Conservation (phyloP, 371 early-diverging fungal species). For the Rhizomucor pusillus region DNA sequence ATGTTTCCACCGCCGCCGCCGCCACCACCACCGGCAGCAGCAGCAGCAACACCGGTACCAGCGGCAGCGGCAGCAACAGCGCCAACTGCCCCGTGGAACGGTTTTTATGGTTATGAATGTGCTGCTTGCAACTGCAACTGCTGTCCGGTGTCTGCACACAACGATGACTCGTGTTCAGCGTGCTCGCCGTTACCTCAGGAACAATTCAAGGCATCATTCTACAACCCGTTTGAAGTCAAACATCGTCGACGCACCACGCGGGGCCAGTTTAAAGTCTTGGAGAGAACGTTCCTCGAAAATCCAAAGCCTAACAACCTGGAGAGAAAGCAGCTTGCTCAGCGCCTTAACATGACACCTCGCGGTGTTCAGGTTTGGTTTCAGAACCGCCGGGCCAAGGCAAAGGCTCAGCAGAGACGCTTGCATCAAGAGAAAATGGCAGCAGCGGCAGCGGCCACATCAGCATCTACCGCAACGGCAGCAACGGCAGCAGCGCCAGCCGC, state of each 20-base stretch:
- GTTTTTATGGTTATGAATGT: too few species aligned
- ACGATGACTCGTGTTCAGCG: too few species aligned
- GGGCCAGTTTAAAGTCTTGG: constrained; percentile 65
- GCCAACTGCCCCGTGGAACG: too few species aligned
- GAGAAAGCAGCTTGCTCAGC: constrained; percentile 63
- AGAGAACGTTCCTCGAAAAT: constrained; percentile 62
- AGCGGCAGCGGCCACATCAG: not conserved
- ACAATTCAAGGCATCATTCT: constrained; percentile 64
- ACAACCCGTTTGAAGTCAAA: constrained; percentile 76
- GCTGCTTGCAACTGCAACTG: constrained; percentile 5
- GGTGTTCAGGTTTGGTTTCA: constrained; percentile 98
- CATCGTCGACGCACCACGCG: constrained; percentile 72
- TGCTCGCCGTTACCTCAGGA: constrained; percentile 4
- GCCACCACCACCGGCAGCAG: too few species aligned
- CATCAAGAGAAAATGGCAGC: not conserved
- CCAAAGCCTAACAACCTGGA: constrained; percentile 68
- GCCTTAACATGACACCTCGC: constrained; percentile 83
- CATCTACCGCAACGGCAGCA: not conserved
- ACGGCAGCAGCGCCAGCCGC: constrained; percentile 1
- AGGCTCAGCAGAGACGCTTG: constrained; percentile 17
- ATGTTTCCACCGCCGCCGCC: too few species aligned
- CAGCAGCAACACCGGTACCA: too few species aligned
- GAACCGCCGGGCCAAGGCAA: constrained; percentile 89
- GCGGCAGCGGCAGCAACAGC: not conserved
- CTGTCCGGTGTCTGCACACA: not conserved